Evolutionary conservation across 371 early-diverging fungal species (phyloP), one percentile per base, ranked within the genome.

Genomic region (Mortierella sp.): DNA sequence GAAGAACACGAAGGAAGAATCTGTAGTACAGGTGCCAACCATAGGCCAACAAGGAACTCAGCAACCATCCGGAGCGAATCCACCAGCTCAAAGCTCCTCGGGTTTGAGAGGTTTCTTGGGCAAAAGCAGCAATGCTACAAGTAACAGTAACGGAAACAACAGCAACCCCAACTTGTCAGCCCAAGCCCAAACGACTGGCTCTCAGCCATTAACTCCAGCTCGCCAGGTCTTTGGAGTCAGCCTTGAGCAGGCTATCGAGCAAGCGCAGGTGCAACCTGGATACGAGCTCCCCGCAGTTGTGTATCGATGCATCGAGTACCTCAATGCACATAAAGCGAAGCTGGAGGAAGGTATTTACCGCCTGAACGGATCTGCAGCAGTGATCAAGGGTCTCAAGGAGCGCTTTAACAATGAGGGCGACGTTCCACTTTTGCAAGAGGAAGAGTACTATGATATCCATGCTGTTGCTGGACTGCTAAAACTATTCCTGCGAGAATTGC

Each of bases 341-440:
- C 68, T 87, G 26, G 99, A 98, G 83, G 98, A 98, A 85, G 99
- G 99, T 9, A 94, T 98, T n/a, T 98, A 98, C 83, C 92, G 99
- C 10, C 84, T 96, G 68, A 94, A 93, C 32, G 99, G 99, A n/a
- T 91, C 93, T 39, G 77, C 91, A 2, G 78, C 87, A 8, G 87
- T 89, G 45, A 93, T 98, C 61, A 90, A 91, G 66, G 67, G 62
- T 20, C 85, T 98, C 58, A 95, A 80, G 78, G 91, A 90, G 39
- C 86, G 89, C 62, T 98, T 98, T 79, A 94, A 98, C 73, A 78
- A 86, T 20, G 85, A 87, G 24, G 88, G 88, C 16, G 85, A 87
- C 73, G 75, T 86, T 39, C 67, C 85, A 30, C 69, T 90, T 26
- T 64, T 90, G 32, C 81, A 68, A 37, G 78, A 88, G 20, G 85